Evolutionary conservation across 768 basidiomycete species (phyloP), one percentile per base, ranked within the genome.

Genomic region (Piloderma croceum): DNA sequence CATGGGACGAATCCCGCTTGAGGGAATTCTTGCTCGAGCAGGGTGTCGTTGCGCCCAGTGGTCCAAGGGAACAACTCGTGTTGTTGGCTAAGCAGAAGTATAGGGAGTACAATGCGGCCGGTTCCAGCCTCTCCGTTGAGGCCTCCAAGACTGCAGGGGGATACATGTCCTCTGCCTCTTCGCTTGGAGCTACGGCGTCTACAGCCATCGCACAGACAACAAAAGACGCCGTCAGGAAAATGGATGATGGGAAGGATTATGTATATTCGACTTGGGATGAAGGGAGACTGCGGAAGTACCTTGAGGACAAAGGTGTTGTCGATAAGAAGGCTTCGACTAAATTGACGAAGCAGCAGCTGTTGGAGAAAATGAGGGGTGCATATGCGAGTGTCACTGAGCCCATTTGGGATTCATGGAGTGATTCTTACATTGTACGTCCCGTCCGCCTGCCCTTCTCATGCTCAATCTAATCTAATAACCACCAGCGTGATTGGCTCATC

Each of bases 181-280:
- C 59, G 1, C 51, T 63, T 23, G 64, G 70, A 37, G 62, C 68
- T 4, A 64, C 66, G 12, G 57, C 65, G 48, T 67, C 63, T 29
- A 51, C 64, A 12, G 64, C 69, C 7, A 73, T 62, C 36, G 65
- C 76, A 0, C 73, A 77, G 44, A 77, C 80, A 3, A 76, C 80
- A 1, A 62, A 70, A 12, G 69, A 73, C 2, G 75, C 68, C 7
- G 60, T 58, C 6, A 64, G 68, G 18, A 64, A 63, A 20, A 57
- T 90, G 17, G 84, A 92, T 46, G 77, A 85, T 43, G 60, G 79
- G 22, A 88, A 81, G 57, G 92, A 97, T 58, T 93, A 91, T 50
- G 64, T 92, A 13, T 94, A 86, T 60, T 90, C 86, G 0, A 77
- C 84, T 0, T 96, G 94, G 94, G 81, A 85, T 41, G 89, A 93